Evolutionary conservation across 1,139 yeast genomes (phyloP), one percentile per base, ranked within the genome.

Genomic region (Yamadazyma friedrichii): DNA sequence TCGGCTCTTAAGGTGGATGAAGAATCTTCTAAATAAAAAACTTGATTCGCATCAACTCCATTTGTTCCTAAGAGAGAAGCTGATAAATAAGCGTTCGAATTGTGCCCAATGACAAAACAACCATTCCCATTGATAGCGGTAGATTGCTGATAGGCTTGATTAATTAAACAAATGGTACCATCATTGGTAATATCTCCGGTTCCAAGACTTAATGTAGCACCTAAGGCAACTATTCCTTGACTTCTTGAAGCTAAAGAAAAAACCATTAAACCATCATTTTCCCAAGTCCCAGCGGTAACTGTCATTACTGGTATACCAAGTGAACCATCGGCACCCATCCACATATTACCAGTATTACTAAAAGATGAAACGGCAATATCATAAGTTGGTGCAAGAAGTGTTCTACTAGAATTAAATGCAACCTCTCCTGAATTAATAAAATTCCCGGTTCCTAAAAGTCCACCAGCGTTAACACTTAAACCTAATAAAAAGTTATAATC

Each of bases 101-200:
- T 46, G 2, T 13, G 36, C 34, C 61, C 58, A 34, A 59, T 53
- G 36, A 55, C 52, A 24, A 62, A 43, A 52, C 70, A 65, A 38
- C 70, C 70, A 28, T 44, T 25, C 38, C 70, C 70, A 1, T 26
- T 17, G 32, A 64, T 53, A 13, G 39, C 40, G 17, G 64, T 54
- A n/a, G 57, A 40, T 44, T 62, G 67, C 29, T 46, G 47, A 44
- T 58, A 64, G 9, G 45, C 53, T 31, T 52, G 49, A 39, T 59
- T 54, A 31, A 47, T 45, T 33, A 64, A 52, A 54, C 70, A 64
- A 39, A 65, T 61, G 31, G 58, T 55, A 48, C 68, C 69, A 33
- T 51, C 50, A 42, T 64, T 64, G 20, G 50, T 50, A 30, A 67
- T 56, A n/a, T 53, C 38, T 13, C 22, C 33, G 10, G 26, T 22